Evolutionary conservation across 495 filamentous ascomycete species (phyloP).

Genomic region (Elasticomyces elasticus): DNA sequence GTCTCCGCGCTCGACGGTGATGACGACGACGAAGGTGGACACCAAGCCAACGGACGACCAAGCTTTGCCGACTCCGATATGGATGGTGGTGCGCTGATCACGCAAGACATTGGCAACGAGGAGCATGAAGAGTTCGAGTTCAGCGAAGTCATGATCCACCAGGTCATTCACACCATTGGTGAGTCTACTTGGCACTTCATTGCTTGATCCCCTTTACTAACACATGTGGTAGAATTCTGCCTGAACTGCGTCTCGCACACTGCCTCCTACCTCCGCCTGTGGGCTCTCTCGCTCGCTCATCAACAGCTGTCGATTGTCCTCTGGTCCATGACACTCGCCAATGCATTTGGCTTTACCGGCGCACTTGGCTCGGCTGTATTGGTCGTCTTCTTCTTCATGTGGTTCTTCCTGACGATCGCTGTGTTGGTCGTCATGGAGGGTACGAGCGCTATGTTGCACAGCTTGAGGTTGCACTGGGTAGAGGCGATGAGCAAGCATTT

Average conservation of each 20-base stretch:
- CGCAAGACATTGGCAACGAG: conserved; percentile 57
- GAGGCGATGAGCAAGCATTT: conserved; percentile 99
- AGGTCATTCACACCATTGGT: conserved; percentile 98
- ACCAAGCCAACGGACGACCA: conserved; percentile 51
- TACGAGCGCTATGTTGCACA: conserved; percentile 85
- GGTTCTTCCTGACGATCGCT: conserved; percentile 74
- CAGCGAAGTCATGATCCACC: conserved; percentile 92
- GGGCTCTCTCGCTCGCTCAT: conserved; percentile 94
- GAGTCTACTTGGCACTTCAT: conserved; percentile 28
- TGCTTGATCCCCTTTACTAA: background rate
- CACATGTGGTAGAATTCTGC: conserved; percentile 90
- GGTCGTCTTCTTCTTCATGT: conserved; percentile 69
- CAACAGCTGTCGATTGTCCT: conserved; percentile 94
- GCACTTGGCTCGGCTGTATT: conserved; percentile 65
- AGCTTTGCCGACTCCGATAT: conserved; percentile 66
- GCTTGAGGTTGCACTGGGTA: conserved; percentile 93
- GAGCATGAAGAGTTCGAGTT: conserved; percentile 97
- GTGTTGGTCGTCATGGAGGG: conserved; percentile 79
- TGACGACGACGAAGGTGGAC: conserved; percentile 45
- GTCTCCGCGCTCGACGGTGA: conserved; percentile 83
- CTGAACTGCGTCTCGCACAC: conserved; percentile 98
- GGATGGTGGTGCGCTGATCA: conserved; percentile 84
- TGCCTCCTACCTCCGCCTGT: conserved; percentile 95
- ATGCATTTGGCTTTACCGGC: conserved; percentile 57
- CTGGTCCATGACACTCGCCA: conserved; percentile 87